Evolutionary conservation across 1,139 yeast genomes (phyloP), one percentile per base, ranked within the genome.

Genomic region (Lodderomyces oxycetoniae): DNA sequence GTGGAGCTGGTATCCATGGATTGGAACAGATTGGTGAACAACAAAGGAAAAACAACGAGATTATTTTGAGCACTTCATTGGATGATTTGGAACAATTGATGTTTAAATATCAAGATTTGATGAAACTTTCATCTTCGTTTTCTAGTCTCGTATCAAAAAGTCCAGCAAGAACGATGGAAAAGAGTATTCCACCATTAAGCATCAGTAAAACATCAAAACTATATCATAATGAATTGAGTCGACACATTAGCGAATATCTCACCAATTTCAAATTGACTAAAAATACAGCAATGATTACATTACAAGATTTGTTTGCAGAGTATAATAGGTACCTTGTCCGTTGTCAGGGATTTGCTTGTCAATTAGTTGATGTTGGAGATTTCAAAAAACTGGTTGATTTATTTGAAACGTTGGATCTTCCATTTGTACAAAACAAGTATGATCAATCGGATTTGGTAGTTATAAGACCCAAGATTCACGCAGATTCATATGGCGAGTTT

Each of bases 21-120:
- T 62, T 89, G 14, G 85, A 87, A 44, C 67, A 67, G 33, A 58
- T 71, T 8, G 77, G 80, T 29, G 81, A 76, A 41, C 63, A 66
- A 28, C 73, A 74, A 45, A 61, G 84, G 7, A 65, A 70, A 37
- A 71, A 74, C 33, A 83, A 81, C 42, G 86, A 84, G 38, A 52
- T 68, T 14, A 68, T 88, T 0, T 62, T 88, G 35, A 73, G 77
- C 24, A 71, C 74, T 22, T 88, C 96, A 0, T 59, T 89, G 27
- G 83, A 80, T 36, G 96, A 87, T 53, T 59, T 89, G 31, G 82
- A 82, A 42, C 81, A 82, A 30, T 62, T 89, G 33, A 80, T 87
- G 81, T 70, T 77, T 17, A 74, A 84, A 42, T 94, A 89, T 1
- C 77, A 77, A 46, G 94, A 88, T 37, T 71, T 89, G 32, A 74